Evolutionary conservation across 1,284 basidiomycete genomes (phyloP).

Genomic region (Boletellus deceptivus): DNA sequence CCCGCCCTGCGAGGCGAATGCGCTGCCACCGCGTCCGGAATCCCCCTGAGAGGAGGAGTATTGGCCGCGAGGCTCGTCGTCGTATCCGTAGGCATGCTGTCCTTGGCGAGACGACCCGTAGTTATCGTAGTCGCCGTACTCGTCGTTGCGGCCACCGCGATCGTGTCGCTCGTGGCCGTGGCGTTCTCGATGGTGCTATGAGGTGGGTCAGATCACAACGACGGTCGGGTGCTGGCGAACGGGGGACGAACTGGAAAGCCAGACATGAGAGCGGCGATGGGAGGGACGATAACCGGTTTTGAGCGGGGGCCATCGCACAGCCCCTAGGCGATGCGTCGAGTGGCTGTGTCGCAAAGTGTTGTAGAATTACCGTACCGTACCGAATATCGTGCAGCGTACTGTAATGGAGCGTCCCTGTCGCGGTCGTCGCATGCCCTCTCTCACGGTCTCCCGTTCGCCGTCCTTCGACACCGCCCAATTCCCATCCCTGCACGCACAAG

Average conservation of each 20-base stretch:
- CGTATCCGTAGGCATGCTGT: background rate
- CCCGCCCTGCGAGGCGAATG: slow-evolving; percentile 15
- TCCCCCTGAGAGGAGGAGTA: background rate
- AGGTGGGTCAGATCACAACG: background rate
- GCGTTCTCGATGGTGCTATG: slow-evolving; percentile 8
- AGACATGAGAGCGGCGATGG: slow-evolving; percentile 15
- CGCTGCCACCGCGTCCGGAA: background rate
- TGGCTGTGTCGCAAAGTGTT: no score
- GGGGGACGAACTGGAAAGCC: slow-evolving; percentile 8
- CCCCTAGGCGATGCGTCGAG: background rate
- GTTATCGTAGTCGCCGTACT: background rate
- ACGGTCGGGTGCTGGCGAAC: no score
- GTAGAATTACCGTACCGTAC: no score
- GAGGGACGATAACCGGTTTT: slow-evolving; percentile 5
- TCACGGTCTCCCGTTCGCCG: slow-evolving; percentile 16
- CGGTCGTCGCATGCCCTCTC: no score
- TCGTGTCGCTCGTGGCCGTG: slow-evolving; percentile 11
- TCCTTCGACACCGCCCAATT: slow-evolving; percentile 51
- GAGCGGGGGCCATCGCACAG: background rate
- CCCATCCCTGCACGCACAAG: slow-evolving; percentile 87
- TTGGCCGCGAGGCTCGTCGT: slow-evolving; percentile 8
- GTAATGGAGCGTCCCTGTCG: no score
- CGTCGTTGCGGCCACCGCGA: background rate
- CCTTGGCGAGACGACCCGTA: background rate
- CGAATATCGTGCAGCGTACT: no score